phyloP scores from a whole-genome alignment of 768 basidiomycete species.

The Sporobolomyces roseus region DNA sequence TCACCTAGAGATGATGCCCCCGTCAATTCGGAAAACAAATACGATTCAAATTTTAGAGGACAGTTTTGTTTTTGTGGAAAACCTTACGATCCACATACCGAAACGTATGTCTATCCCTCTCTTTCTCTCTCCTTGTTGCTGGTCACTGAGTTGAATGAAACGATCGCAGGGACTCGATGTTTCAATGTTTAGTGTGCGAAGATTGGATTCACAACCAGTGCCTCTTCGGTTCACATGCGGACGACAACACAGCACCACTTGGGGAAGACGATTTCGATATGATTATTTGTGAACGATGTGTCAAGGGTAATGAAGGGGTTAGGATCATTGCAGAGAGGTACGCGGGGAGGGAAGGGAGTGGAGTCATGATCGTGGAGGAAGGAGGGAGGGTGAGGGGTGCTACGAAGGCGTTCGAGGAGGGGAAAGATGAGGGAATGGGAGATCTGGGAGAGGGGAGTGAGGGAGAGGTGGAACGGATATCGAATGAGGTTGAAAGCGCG shows the following conservation, averaged over 20 bases:
- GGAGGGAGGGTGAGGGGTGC: slow-evolving; percentile 3
- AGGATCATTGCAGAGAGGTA: slow-evolving; percentile 26
- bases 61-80: slow-evolving; percentile 43
- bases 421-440: slow-evolving; percentile 6
- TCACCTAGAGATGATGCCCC: slow-evolving; percentile 29
- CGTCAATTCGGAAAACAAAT: slow-evolving; percentile 28
- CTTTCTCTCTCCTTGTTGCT: neutral
- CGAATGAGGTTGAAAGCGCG: neutral
- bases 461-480: neutral
- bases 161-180: slow-evolving; percentile 9
- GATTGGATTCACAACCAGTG: slow-evolving; percentile 44
- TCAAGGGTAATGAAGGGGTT: slow-evolving; percentile 4
- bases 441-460: neutral
- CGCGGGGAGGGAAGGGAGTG: slow-evolving; percentile 23
- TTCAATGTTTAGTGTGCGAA: slow-evolving; percentile 36
- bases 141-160: neutral
- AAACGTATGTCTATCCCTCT: slow-evolving; percentile 26
- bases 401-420: neutral
- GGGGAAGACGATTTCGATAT: slow-evolving; percentile 37
- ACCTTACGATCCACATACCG: slow-evolving; percentile 43
- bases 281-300: slow-evolving; percentile 33
- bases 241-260: slow-evolving; percentile 20
- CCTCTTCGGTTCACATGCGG: slow-evolving; percentile 29
- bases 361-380: slow-evolving; percentile 22
- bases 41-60: slow-evolving; percentile 43